These are phyloP conservation scores for Cucumis melo DNA, from an alignment of 306 rosid species.

Conservation along the genomic window DNA sequence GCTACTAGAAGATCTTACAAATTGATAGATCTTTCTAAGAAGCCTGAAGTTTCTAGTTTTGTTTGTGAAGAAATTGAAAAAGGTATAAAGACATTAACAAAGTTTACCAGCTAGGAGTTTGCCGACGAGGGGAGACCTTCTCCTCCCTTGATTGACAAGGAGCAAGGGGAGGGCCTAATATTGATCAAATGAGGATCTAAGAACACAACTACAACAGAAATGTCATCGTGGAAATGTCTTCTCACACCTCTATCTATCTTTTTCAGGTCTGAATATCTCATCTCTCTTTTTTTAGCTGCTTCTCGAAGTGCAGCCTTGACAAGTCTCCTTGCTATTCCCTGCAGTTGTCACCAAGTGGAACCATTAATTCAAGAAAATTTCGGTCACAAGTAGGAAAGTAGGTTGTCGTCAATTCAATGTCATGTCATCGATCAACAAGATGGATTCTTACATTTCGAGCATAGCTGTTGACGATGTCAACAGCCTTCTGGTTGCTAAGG, in stretches of 20 bases:
- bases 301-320: slow-evolving; percentile 58
- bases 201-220: slow-evolving; percentile 59
- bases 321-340: slow-evolving; percentile 68
- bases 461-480: slow-evolving; percentile 45
- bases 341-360: neutral
- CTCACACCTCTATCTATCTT: slow-evolving; percentile 64
- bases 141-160: slow-evolving; percentile 56
- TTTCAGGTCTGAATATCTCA: slow-evolving; percentile 59
- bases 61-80: slow-evolving; percentile 6
- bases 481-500: slow-evolving; percentile 63
- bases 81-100: neutral
- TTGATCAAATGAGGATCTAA: slow-evolving; percentile 27
- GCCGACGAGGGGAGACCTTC: slow-evolving; percentile 20
- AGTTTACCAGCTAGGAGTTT: slow-evolving; percentile 16
- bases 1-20: slow-evolving; percentile 11
- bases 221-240: slow-evolving; percentile 84
- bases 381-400: neutral
- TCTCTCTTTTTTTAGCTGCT: slow-evolving; percentile 86
- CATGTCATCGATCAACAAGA: neutral
- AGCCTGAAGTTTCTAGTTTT: slow-evolving; percentile 4
- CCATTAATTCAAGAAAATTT: neutral
- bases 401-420: neutral
- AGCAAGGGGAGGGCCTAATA: slow-evolving; percentile 25
- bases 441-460: slow-evolving; percentile 39
- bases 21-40: slow-evolving; percentile 8